A percentile compares a stretch with the other conserved stretches of the same genome.
Evolutionary conservation across 2,329 filamentous ascomycete genomes (phyloP).

Genomic region (Hypoxylon sp.): DNA sequence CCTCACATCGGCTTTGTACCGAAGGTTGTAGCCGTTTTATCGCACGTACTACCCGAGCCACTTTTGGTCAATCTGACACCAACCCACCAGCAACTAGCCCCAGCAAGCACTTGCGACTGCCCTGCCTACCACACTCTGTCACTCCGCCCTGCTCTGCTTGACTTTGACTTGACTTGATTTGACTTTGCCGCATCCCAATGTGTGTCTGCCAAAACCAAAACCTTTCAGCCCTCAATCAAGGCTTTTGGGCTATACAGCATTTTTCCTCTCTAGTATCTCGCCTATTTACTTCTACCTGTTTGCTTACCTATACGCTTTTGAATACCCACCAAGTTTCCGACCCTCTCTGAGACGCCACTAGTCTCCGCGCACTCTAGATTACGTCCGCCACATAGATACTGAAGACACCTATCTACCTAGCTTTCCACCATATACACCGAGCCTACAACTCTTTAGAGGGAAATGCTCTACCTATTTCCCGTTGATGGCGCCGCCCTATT

Average conservation of each 20-base stretch:
- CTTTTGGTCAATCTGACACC: conserved; percentile 31
- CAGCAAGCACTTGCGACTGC: conserved; percentile 16
- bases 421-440: conserved; percentile 17
- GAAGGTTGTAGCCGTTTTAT: conserved; percentile 37
- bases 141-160: conserved; percentile 33
- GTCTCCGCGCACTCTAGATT: conserved; percentile 27
- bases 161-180: conserved; percentile 9
- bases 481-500: conserved; percentile 52
- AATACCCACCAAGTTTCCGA: conserved; percentile 20
- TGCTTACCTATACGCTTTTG: conserved; percentile 18
- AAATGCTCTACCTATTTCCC: conserved; percentile 43
- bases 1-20: conserved; percentile 31
- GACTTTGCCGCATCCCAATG: conserved; percentile 26
- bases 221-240: conserved; percentile 40
- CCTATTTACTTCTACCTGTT: conserved; percentile 4
- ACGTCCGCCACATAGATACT: conserved; percentile 22
- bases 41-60: conserved; percentile 37
- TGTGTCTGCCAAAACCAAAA: conserved; percentile 31
- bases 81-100: neutral
- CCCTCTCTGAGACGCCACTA: conserved; percentile 5
- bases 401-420: conserved; percentile 4
- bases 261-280: conserved; percentile 25
- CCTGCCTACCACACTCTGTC: conserved; percentile 10
- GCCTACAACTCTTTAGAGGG: conserved; percentile 31
- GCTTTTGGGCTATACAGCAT: conserved; percentile 22